These are phyloP conservation scores for Candida parachauliodes DNA, from an alignment of 805 yeast genomes.

Conservation along the genomic window DNA sequence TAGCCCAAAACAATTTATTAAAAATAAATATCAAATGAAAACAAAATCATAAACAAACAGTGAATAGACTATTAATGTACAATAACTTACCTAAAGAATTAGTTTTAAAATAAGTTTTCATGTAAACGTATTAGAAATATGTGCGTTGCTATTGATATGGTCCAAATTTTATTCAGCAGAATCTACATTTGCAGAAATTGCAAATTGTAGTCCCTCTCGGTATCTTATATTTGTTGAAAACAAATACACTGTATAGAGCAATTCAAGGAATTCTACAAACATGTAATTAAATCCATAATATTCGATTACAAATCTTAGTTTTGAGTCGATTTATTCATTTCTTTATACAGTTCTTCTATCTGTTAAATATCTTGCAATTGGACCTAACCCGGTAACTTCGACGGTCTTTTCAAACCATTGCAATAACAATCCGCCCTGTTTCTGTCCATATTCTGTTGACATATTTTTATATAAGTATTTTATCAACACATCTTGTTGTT, in stretches of 20 bases:
- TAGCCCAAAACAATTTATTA: neutral
- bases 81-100: no score
- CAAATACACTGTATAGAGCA: no score
- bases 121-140: no score
- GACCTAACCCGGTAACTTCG: conserved; percentile 81
- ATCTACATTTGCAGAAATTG: no score
- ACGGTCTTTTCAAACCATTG: conserved; percentile 92
- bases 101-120: no score
- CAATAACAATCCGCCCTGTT: conserved; percentile 80
- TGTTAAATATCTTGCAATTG: conserved; percentile 79
- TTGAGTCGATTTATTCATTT: neutral
- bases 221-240: no score
- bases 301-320: neutral
- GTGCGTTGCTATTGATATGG: no score
- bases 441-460: conserved; percentile 72
- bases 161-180: no score
- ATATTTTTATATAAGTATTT: conserved; percentile 86
- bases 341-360: conserved; percentile 73
- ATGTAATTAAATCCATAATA: no score
- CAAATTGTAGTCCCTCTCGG: no score
- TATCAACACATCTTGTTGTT: conserved; percentile 72
- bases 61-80: no score
- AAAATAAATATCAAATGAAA: neutral
- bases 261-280: no score
- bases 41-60: neutral